These are phyloP conservation scores for Geum urbanum DNA, from an alignment of 306 rosid genomes.

Conservation along the genomic window DNA sequence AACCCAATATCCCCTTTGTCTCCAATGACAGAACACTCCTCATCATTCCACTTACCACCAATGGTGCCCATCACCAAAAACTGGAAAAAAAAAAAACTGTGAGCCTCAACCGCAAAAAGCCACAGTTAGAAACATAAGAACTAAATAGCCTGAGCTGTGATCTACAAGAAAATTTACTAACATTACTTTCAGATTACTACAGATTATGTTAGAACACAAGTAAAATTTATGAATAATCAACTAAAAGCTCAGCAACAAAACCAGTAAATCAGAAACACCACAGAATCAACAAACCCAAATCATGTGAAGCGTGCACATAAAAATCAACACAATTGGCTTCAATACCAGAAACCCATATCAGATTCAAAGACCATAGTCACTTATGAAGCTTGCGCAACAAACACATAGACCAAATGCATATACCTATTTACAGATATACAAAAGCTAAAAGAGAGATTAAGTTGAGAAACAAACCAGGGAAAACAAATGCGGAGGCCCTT, in stretches of 20 bases:
- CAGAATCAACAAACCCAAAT: not conserved
- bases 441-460: not conserved
- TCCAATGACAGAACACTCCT: constrained; percentile 69
- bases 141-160: not conserved
- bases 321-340: not conserved
- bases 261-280: constrained; percentile 11
- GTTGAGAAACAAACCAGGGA: constrained; percentile 5
- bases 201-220: not conserved
- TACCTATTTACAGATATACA: not conserved
- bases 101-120: not conserved
- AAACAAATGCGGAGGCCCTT: not conserved
- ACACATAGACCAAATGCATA: not conserved
- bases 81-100: constrained; percentile 17
- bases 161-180: not conserved
- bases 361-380: constrained; percentile 3
- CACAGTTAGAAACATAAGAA: not conserved
- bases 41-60: constrained; percentile 54
- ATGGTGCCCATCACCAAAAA: constrained; percentile 48
- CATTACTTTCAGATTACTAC: not conserved
- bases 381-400: not conserved
- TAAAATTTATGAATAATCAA: not conserved
- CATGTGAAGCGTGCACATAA: not conserved
- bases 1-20: constrained; percentile 72
- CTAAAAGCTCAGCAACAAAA: not conserved
- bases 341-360: constrained; percentile 8